phyloP scores from a whole-genome alignment of 495 filamentous ascomycete species.

The Penicillium malachiteum region DNA sequence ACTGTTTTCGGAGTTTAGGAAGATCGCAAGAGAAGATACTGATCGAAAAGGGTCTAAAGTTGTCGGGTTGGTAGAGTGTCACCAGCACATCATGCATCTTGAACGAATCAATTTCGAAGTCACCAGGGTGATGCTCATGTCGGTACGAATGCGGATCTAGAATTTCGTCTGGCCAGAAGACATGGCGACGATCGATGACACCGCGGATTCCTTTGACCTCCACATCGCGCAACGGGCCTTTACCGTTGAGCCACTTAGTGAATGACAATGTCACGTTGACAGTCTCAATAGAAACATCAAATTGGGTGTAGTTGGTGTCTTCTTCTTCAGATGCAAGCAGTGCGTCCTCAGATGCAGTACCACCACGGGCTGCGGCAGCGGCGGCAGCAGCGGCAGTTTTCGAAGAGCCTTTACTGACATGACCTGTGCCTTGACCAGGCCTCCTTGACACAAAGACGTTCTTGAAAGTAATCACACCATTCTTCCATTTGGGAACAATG shows the following conservation, averaged over 20 bases:
- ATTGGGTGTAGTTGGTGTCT: slow-evolving; percentile 96
- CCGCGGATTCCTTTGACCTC: slow-evolving; percentile 94
- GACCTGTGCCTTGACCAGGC: slow-evolving; percentile 71
- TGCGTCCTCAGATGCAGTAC: slow-evolving; percentile 21
- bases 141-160: slow-evolving; percentile 84
- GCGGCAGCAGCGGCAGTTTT: slow-evolving; percentile 83
- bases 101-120: slow-evolving; percentile 96
- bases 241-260: slow-evolving; percentile 96
- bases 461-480: slow-evolving; percentile 91
- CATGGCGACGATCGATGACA: slow-evolving; percentile 85
- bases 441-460: slow-evolving; percentile 94
- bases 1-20: slow-evolving; percentile 89
- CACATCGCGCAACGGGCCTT: slow-evolving; percentile 86
- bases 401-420: slow-evolving; percentile 91
- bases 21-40: slow-evolving; percentile 95
- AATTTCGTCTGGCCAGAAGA: slow-evolving; percentile 66
- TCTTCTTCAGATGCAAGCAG: slow-evolving; percentile 56
- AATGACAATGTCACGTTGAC: slow-evolving; percentile 98
- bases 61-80: slow-evolving; percentile 84
- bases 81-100: slow-evolving; percentile 92
- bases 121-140: slow-evolving; percentile 84
- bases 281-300: slow-evolving; percentile 90
- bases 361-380: slow-evolving; percentile 64
- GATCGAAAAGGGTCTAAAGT: slow-evolving; percentile 89
- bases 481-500: slow-evolving; percentile 92